phyloP scores from a whole-genome alignment of 2,329 filamentous ascomycete species.

The Arthrobotrys pseudoclavata region DNA sequence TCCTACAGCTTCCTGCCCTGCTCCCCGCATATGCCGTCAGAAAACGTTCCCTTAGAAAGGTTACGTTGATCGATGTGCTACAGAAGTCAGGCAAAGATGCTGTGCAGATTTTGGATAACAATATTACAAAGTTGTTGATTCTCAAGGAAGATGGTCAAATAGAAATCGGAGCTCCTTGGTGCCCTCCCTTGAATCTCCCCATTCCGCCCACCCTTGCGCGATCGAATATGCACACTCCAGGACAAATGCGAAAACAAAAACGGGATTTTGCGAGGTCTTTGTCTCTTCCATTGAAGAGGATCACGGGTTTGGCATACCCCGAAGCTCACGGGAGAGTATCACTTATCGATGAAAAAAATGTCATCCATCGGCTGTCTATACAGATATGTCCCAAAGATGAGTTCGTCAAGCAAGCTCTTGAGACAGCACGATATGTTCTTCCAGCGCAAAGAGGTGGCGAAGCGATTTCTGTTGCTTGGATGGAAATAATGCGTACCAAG shows the following conservation, averaged over 20 bases:
- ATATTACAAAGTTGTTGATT: constrained; percentile 61
- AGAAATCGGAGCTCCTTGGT: constrained; percentile 63
- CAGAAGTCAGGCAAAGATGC: constrained; percentile 61
- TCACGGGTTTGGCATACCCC: constrained; percentile 60
- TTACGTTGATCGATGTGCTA: constrained; percentile 56
- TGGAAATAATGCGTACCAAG: constrained; percentile 61
- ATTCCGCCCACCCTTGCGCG: constrained; percentile 62
- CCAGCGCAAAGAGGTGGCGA: constrained; percentile 61
- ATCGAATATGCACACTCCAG: constrained; percentile 63
- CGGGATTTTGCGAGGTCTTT: constrained; percentile 62
- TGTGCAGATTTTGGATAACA: constrained; percentile 63
- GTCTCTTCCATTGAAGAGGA: constrained; percentile 62
- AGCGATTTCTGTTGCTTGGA: constrained; percentile 62
- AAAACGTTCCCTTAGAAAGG: constrained; percentile 59
- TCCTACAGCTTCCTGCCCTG: constrained; percentile 49
- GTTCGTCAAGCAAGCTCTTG: constrained; percentile 62
- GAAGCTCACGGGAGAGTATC: constrained; percentile 62
- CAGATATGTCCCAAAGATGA: constrained; percentile 62
- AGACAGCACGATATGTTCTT: constrained; percentile 61
- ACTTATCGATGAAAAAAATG: constrained; percentile 62
- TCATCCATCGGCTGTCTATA: constrained; percentile 62
- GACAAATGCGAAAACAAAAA: constrained; percentile 62
- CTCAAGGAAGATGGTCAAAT: constrained; percentile 62
- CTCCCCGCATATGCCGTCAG: constrained; percentile 68
- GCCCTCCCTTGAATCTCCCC: constrained; percentile 59